These are phyloP conservation scores for Fomitiporia mediterranea DNA, from an alignment of 1,284 basidiomycete species.

Conservation along the genomic window DNA sequence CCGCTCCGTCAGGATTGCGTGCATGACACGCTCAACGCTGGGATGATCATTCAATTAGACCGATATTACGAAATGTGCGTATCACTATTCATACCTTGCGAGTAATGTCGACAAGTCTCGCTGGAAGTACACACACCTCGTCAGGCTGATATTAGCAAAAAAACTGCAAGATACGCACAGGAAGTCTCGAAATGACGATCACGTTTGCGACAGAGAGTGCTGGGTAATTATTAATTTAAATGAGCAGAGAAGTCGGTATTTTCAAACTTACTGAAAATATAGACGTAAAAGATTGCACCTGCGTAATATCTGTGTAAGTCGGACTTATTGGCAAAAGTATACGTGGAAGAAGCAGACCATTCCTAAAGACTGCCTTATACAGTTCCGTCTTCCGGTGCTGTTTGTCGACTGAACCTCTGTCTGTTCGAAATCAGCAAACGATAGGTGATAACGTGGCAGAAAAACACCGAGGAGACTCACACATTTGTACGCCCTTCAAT, in stretches of 20 bases:
- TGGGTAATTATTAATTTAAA: too few relatives aligned
- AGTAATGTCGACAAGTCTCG: background rate
- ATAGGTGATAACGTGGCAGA: too few relatives aligned
- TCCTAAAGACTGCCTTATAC: background rate
- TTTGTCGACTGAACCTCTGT: background rate
- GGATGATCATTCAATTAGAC: background rate
- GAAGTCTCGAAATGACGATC: constrained; percentile 2
- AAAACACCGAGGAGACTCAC: background rate
- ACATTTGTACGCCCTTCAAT: background rate
- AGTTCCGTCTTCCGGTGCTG: background rate
- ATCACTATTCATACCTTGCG: background rate
- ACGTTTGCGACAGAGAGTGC: constrained; percentile 8
- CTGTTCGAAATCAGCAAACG: too few relatives aligned
- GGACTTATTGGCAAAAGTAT: background rate
- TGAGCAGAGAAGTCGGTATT: too few relatives aligned
- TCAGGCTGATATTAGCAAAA: background rate
- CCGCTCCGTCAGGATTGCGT: constrained; percentile 5
- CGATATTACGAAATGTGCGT: background rate
- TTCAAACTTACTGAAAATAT: constrained; percentile 10
- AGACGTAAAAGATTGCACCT: constrained; percentile 10
- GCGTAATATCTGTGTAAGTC: background rate
- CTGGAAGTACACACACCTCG: background rate
- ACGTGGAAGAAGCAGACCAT: constrained; percentile 1
- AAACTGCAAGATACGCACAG: background rate
- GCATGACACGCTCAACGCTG: constrained; percentile 8